Percentiles rank a stretch among this genome's conserved stretches.
Evolutionary conservation across 1,284 basidiomycete genomes (phyloP).

Genomic region (Ustilago shanxiensis): DNA sequence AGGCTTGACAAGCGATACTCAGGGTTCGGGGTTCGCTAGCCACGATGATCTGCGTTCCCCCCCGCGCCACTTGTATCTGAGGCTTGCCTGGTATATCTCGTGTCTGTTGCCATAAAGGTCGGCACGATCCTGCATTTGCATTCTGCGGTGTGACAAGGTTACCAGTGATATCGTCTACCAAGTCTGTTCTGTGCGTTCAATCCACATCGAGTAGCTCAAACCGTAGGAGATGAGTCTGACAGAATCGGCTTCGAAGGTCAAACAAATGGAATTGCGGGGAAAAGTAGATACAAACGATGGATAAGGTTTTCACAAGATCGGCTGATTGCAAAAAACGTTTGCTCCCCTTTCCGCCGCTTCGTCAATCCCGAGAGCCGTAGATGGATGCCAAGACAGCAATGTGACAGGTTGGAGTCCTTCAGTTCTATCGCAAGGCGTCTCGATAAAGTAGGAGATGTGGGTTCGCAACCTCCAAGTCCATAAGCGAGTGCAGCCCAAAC

Average conservation of each 20-base stretch:
- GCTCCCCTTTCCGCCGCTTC: background rate
- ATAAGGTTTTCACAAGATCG: constrained; percentile 3
- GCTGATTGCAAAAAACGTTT: background rate
- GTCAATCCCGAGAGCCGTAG: background rate
- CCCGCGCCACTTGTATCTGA: background rate
- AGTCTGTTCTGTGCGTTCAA: too few relatives aligned
- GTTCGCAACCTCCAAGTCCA: background rate
- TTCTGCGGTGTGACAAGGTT: too few relatives aligned
- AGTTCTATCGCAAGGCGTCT: too few relatives aligned
- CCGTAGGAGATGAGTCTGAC: too few relatives aligned
- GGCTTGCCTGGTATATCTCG: background rate
- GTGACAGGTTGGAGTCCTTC: too few relatives aligned
- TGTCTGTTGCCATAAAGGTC: too few relatives aligned
- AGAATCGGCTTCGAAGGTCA: background rate
- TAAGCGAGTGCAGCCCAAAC: background rate
- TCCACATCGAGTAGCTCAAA: too few relatives aligned
- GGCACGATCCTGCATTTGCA: too few relatives aligned
- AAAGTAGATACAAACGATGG: background rate
- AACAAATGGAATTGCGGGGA: constrained; percentile 2
- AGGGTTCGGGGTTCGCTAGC: background rate
- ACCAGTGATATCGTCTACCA: too few relatives aligned
- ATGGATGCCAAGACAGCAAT: background rate
- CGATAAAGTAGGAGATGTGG: too few relatives aligned
- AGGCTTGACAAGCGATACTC: background rate
- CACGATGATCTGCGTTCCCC: constrained; percentile 5